Base-by-base conservation (phyloP, 2,329 filamentous ascomycete species). In the Colletotrichum truncatum region DNA sequence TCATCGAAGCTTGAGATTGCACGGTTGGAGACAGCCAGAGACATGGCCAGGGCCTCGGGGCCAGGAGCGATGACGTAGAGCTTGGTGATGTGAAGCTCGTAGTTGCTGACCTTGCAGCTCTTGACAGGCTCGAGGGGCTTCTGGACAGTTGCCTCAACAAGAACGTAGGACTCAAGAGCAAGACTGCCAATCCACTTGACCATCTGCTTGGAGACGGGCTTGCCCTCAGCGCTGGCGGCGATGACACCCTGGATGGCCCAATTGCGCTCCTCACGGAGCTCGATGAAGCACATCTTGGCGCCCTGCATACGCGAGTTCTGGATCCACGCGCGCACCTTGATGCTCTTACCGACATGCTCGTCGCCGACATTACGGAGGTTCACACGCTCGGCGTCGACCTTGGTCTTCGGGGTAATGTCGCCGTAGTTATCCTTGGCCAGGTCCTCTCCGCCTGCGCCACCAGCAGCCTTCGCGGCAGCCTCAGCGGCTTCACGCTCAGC, bases 241-340 rank as follows among this genome's bases (percentile, higher is more conserved):
- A 93, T 83, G 36, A 98, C 91, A 54, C 91, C 93, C 82, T 98
- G 94, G 38, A 98, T 90, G 25, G 90, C 91, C 84, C 91, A 90
- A 73, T 89, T 86, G 65, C 86, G 83, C 77, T 92, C 89, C 78
- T 93, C 87, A 68, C 93, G 87, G 71, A 98, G 85, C 81, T 96
- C 93, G 72, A 98, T 81, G 81, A 98, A 98, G 41, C 89, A 91
- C 82, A 98, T 91, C 84, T 97, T 97, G 70, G 94, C 93, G 65
- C 92, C 91, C 82, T 98, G 95, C 72, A 91, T 90, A 69, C 95
- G 89, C 32, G 92, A 89, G 82, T 97, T 98, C 78, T 97, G 93
- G 39, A 98, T 87, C 83, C 92, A 93, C 25, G 89, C 93, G 39
- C 93, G 87, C 73, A 98, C 85, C 49, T 89, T 89, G 70, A 98